phyloP scores from a whole-genome alignment of 208 protist genomes.

The Porcisia deanei region DNA sequence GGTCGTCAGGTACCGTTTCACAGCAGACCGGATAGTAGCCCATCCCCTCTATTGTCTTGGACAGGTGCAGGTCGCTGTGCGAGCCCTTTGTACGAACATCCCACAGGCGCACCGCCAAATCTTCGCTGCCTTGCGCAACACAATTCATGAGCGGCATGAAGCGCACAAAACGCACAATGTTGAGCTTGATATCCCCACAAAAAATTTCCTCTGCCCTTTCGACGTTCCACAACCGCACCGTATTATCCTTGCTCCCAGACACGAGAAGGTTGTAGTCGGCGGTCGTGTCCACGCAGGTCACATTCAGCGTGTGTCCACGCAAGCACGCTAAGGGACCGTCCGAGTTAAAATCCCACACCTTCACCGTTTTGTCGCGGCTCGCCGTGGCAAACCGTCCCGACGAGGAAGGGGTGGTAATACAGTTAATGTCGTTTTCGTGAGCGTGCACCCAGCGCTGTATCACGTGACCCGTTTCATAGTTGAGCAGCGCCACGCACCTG shows the following conservation, averaged over 20 bases:
- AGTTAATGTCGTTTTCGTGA: constrained; percentile 62
- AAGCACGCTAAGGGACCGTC: constrained; percentile 44
- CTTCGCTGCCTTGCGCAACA: constrained; percentile 72
- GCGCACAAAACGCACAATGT: constrained; percentile 73
- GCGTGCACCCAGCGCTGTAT: constrained; percentile 51
- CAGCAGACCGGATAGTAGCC: constrained; percentile 73
- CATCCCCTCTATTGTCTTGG: constrained; percentile 50
- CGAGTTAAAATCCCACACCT: constrained; percentile 58
- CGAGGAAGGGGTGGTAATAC: constrained; percentile 48
- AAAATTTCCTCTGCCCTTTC: constrained; percentile 50
- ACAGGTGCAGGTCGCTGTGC: constrained; percentile 40
- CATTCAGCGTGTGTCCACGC: constrained; percentile 60
- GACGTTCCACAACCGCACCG: constrained; percentile 74
- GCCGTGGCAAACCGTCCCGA: constrained; percentile 54
- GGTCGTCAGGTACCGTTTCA: constrained; percentile 32
- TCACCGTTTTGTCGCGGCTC: constrained; percentile 64
- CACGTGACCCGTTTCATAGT: constrained; percentile 73
- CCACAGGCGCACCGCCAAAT: constrained; percentile 71
- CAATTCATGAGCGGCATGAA: constrained; percentile 60
- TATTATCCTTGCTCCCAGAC: constrained; percentile 82
- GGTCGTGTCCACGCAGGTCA: constrained; percentile 51
- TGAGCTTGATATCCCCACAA: constrained; percentile 70
- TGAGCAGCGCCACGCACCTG: constrained; percentile 53
- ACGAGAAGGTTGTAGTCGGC: constrained; percentile 35
- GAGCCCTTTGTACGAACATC: constrained; percentile 52